Percentiles rank a stretch among this genome's conserved stretches.
Evolutionary conservation across 169 alveolate species (phyloP).

Genomic region (Besnoitia besnoiti): DNA sequence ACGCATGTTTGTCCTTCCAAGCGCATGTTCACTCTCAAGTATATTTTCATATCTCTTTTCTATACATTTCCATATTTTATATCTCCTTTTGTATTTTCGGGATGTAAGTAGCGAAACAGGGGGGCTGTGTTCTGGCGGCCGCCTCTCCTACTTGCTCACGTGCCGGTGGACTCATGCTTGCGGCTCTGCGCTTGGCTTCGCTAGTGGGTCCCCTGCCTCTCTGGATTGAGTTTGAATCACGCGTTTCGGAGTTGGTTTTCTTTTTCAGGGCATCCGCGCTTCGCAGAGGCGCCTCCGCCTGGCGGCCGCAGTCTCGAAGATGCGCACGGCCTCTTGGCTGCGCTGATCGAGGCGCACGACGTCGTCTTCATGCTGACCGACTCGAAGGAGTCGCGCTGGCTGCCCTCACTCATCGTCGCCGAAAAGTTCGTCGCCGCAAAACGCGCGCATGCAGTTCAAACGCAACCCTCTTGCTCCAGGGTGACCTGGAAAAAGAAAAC

Average conservation of each 20-base stretch:
- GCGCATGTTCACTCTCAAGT: background rate
- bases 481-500: too few species aligned
- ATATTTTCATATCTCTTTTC: too few species aligned
- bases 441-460: background rate
- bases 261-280: conserved; percentile 55
- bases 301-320: conserved; percentile 10
- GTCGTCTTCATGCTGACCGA: conserved; percentile 91
- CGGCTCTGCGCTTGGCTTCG: too few species aligned
- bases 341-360: conserved; percentile 76
- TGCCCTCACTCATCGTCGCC: conserved; percentile 87
- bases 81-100: too few species aligned
- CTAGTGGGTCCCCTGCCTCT: too few species aligned
- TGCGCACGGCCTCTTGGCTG: conserved; percentile 47
- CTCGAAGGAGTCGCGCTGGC: conserved; percentile 95
- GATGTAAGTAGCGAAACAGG: too few species aligned
- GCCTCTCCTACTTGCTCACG: too few species aligned
- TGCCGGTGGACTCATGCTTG: too few species aligned
- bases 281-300: background rate
- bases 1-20: background rate
- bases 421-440: conserved; percentile 68
- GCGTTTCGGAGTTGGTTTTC: background rate
- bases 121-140: too few species aligned
- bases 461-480: too few species aligned
- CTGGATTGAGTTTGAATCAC: background rate
- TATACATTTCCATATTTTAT: too few species aligned